These are phyloP conservation scores for Aspergillus sclerotioniger DNA, from an alignment of 495 filamentous ascomycete genomes.

Conservation along the genomic window DNA sequence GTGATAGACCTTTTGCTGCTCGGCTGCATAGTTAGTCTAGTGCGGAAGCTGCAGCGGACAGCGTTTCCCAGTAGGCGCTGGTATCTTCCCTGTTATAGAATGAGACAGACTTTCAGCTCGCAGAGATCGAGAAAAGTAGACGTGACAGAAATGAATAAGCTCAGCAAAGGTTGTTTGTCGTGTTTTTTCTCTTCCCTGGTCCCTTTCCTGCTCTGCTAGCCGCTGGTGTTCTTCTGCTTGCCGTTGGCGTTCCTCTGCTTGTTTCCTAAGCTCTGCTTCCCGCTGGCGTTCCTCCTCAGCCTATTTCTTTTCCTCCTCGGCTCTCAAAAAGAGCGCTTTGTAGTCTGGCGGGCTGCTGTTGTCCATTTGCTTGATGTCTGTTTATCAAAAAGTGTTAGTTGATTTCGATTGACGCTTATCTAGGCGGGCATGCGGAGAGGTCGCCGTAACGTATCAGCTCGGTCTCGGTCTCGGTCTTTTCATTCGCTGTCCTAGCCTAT, in stretches of 20 bases:
- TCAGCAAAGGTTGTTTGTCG: conserved; percentile 31
- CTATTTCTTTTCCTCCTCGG: not conserved
- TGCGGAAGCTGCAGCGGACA: conserved; percentile 30
- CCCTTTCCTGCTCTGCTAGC: conserved; percentile 7
- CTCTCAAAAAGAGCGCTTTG: not conserved
- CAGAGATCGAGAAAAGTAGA: conserved; percentile 21
- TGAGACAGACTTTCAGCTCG: conserved; percentile 26
- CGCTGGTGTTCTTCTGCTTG: not conserved
- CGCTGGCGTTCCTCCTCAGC: no score
- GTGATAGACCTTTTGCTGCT: conserved; percentile 28
- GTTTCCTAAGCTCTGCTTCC: no score
- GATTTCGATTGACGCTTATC: no score
- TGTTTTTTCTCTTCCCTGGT: conserved; percentile 10
- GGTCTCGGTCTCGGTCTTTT: no score
- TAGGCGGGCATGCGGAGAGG: no score
- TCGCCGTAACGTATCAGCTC: no score
- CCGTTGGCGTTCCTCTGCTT: not conserved
- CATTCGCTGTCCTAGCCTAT: no score
- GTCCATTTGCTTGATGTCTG: no score
- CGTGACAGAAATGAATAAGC: conserved; percentile 29
- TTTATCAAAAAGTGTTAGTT: no score
- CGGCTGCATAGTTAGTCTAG: conserved; percentile 30
- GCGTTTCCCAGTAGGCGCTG: conserved; percentile 26
- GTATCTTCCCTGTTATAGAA: conserved; percentile 32
- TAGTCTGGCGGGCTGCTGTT: not conserved